phyloP scores from a whole-genome alignment of 2,329 filamentous ascomycete species.

The Elsinoe batatas region DNA sequence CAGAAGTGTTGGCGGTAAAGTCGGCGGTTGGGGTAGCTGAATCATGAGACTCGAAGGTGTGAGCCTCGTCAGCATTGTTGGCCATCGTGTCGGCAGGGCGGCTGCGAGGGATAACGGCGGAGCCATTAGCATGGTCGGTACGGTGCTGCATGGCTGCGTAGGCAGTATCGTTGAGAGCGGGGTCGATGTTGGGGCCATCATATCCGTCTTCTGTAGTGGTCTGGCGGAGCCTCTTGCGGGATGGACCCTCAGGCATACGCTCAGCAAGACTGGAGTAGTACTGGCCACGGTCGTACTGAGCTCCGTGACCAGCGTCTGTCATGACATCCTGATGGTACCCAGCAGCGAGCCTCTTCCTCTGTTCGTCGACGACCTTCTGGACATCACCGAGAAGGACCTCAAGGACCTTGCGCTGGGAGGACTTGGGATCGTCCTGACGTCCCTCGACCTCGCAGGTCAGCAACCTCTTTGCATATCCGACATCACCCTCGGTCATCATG shows the following conservation, averaged over 20 bases:
- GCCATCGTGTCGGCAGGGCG: neutral
- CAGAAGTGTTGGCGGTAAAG: neutral
- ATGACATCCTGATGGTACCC: slow-evolving; percentile 4
- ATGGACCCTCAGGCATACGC: neutral
- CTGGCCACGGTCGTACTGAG: neutral
- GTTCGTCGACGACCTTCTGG: slow-evolving; percentile 14
- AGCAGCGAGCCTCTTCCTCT: slow-evolving; percentile 12
- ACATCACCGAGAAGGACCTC: slow-evolving; percentile 16
- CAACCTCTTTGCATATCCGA: slow-evolving; percentile 13
- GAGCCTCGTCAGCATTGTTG: neutral
- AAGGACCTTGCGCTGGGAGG: slow-evolving; percentile 16
- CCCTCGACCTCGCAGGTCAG: slow-evolving; percentile 14
- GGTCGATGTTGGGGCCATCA: neutral
- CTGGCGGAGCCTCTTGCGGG: neutral
- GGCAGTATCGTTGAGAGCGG: neutral
- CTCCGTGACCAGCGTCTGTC: neutral
- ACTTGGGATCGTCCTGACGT: slow-evolving; percentile 12
- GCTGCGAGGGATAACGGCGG: neutral
- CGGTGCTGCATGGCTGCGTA: neutral
- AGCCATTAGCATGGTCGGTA: neutral
- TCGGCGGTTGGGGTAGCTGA: neutral
- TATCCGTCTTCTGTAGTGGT: neutral
- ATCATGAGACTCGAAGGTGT: neutral
- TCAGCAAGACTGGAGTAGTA: neutral
- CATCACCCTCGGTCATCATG: slow-evolving; percentile 15